These are phyloP conservation scores for Zygoascus sp. DNA, from an alignment of 1,139 yeast species.

Conservation along the genomic window DNA sequence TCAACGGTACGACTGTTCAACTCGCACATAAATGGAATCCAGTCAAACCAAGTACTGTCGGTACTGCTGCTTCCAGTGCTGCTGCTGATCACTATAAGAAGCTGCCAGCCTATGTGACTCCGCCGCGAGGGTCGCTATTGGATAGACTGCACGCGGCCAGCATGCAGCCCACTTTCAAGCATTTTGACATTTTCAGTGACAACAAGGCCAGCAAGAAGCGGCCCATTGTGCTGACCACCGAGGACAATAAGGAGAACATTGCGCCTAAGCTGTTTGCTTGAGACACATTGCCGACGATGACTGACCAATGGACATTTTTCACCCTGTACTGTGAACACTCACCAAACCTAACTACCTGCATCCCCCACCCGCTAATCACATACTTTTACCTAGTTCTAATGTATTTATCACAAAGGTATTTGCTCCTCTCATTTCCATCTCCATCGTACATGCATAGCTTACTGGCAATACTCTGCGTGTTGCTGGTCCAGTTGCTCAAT, in stretches of 20 bases:
- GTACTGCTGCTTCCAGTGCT: too few species aligned
- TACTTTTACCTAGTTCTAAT: too few species aligned
- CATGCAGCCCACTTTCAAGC: background rate
- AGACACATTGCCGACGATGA: too few species aligned
- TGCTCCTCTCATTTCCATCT: too few species aligned
- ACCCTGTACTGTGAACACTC: too few species aligned
- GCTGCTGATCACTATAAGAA: background rate
- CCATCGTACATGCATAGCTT: too few species aligned
- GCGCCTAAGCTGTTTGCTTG: conserved; percentile 9
- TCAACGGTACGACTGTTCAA: conserved; percentile 4
- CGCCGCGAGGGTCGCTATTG: conserved; percentile 11
- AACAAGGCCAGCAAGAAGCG: background rate
- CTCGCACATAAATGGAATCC: conserved; percentile 12
- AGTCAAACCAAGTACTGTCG: background rate
- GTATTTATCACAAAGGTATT: too few species aligned
- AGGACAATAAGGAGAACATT: conserved; percentile 14
- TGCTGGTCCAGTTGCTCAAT: background rate
- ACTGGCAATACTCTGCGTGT: too few species aligned
- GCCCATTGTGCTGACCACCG: background rate
- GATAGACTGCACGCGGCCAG: background rate
- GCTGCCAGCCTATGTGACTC: conserved; percentile 14
- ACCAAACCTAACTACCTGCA: too few species aligned
- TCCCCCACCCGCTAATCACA: too few species aligned
- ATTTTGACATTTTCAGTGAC: conserved; percentile 9
- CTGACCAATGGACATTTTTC: too few species aligned